Base-by-base conservation (phyloP, 1,139 yeast species). In the Kodamaea suecica region DNA sequence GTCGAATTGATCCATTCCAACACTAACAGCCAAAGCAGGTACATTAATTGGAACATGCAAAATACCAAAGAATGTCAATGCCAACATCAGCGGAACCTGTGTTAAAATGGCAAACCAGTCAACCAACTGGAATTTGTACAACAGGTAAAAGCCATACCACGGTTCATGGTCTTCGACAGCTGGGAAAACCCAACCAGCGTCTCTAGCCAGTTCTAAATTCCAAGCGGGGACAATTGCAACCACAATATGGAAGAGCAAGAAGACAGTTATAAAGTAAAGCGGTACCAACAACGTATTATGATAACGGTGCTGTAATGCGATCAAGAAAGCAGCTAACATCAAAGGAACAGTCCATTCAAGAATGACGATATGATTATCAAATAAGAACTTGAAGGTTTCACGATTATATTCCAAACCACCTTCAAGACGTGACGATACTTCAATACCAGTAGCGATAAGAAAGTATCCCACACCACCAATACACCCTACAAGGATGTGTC, bases 391-490 rank as follows among this genome's bases (percentile, higher is more conserved):
- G 36, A 86, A 60, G 7, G 87, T 83, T 1, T 62, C 73, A 50
- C 66, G 54, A 39, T 78, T 74, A 54, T 86, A 88, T 35, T 69
- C 73, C 32, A 90, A 59, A 4, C 86, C 81, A 6, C 94, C 92
- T 36, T 77, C 81, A 27, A 86, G 61, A 40, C 95, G 70, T 0
- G 96, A 81, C 8, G 88, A 76, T 1, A 92, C 96, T 53, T 90
- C 97, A 23, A 92, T 63, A 2, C 96, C 98, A 0, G 98, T 92
- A 2, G 86, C 82, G 2, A 90, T 66, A 43, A 92, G 69, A 59
- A 92, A 92, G 62, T 85, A 90, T 1, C 98, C 98, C 32, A 92
- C 98, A 50, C 98, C 98, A 30, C 98, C 98, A 50, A 92, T 90
- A 57, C 97, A 92, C 1, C 98, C 98, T 17, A 92, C 95, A 28